Evolutionary conservation across 495 filamentous ascomycete genomes (phyloP), one percentile per base, ranked within the genome.

Genomic region (Podospora pseudoanserina): DNA sequence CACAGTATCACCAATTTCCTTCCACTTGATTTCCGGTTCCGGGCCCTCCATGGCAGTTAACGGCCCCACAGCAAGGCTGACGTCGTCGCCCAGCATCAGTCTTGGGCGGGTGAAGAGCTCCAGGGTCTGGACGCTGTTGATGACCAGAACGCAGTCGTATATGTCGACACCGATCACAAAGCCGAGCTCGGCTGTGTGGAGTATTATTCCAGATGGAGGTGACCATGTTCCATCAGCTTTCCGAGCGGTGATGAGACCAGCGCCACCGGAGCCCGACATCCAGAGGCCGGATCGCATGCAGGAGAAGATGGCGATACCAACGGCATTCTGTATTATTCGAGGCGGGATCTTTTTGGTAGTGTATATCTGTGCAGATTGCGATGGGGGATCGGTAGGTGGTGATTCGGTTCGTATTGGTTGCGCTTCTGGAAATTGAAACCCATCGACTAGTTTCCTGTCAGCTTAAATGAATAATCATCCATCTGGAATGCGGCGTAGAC

Each of bases 221-320:
- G 90, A 93, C 93, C 93, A 97, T 72, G 88, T 88, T 3, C 93
- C 92, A 66, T 93, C 91, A 39, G 89, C 88, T 72, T 89, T 89
- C 34, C 93, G 86, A 20, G 86, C 93, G 62, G 96, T 83, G 60
- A 97, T 83, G 26, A 97, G 83, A 59, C 93, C 93, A 71, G 91
- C 92, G 13, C 91, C 91, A 32, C 93, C 92, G 6, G 93, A 93
- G 34, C 93, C 93, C 65, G 92, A 92, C 53, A 94, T 82, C 93
- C 93, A 97, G 19, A 97, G 84, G 44, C 93, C 93, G 19, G 92
- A 92, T 63, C 93, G 89, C 91, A 97, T 94, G 23, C 91, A 94
- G 0, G 93, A 96, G 81, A 97, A 97, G 69, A 97, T 89, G 28
- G 92, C 92, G 49, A 97, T 79, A 15, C 92, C 93, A 73, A 94